Evolutionary conservation across 192 early-diverging fungal species (phyloP).

Genomic region (Backusella sp.): DNA sequence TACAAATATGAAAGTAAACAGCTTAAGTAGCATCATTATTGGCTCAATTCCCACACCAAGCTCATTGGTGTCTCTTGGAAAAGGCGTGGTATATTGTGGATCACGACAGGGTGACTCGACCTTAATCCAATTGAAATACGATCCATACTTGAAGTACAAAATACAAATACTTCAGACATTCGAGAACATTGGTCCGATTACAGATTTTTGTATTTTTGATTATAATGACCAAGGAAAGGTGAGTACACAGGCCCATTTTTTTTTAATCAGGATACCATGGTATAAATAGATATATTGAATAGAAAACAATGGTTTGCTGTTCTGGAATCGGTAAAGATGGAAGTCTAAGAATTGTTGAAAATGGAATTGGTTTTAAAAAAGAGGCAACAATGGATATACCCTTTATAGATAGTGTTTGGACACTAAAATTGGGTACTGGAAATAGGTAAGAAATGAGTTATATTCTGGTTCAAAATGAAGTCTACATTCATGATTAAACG

Average conservation of each 20-base stretch:
- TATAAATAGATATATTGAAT: conserved; percentile 22
- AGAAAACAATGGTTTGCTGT: conserved; percentile 78
- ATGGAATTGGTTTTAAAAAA: conserved; percentile 85
- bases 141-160: conserved; percentile 47
- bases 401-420: conserved; percentile 77
- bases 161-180: conserved; percentile 63
- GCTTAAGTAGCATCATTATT: conserved; percentile 25
- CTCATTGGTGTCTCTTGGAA: conserved; percentile 65
- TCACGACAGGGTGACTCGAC: conserved; percentile 86
- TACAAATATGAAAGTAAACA: conserved; percentile 16
- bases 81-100: conserved; percentile 77
- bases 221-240: conserved; percentile 62
- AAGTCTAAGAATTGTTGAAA: conserved; percentile 77
- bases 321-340: conserved; percentile 77
- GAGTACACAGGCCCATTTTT: conserved; percentile 10
- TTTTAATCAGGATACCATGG: neutral
- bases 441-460: conserved; percentile 33
- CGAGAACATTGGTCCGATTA: conserved; percentile 79
- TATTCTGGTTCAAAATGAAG: no score
- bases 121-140: conserved; percentile 59
- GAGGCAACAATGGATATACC: conserved; percentile 54
- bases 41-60: conserved; percentile 49
- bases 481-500: neutral
- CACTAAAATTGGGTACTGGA: conserved; percentile 46
- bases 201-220: conserved; percentile 86